Evolutionary conservation across 768 basidiomycete genomes (phyloP), one percentile per base, ranked within the genome.

Genomic region (Chalciporus pseudorubinellus): DNA sequence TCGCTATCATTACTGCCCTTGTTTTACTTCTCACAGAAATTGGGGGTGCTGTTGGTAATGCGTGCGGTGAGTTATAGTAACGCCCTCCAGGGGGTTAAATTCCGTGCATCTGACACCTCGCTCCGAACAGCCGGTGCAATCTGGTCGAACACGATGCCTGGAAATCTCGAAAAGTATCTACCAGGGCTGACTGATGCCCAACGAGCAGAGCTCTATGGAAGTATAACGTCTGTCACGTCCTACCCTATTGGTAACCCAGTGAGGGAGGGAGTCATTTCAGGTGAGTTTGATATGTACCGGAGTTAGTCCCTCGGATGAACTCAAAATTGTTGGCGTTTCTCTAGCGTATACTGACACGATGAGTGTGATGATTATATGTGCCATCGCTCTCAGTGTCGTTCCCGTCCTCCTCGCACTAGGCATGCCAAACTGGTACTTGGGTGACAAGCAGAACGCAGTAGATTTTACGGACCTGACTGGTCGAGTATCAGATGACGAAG

Each of bases 21-120:
- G 81, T 87, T 6, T 66, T 87, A n/a, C 73, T 89, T 14, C 63
- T 85, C 40, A 84, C 85, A 0, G 85, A 89, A 60, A 77, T 87
- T 44, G 86, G 86, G 10, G 83, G 81, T 21, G 78, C 80, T 12
- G 78, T 84, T 21, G 86, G 86, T 26, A 77, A 72, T n/a, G 83
- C 83, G 9, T 74, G 81, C 48, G 82, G 83, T 77, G 50, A 2
- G 75, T 64, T 22, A 48, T 31, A 52, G 29, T 31, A 52, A 28
- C 18, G 39, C 68, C 21, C 55, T 21, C 40, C 29, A 44, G 29
- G 6, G 45, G 1, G 36, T 16, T 16, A 4, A 13, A 14, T 11
- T 18, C 10, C 13, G 26, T 18, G 19, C 28, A 10, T 31, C 44
- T 44, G 34, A 50, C 14, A 20, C 19, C 21, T 40, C 13, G n/a